phyloP scores from a whole-genome alignment of 2,329 filamentous ascomycete genomes.

The Sclerotinia spermophila region DNA sequence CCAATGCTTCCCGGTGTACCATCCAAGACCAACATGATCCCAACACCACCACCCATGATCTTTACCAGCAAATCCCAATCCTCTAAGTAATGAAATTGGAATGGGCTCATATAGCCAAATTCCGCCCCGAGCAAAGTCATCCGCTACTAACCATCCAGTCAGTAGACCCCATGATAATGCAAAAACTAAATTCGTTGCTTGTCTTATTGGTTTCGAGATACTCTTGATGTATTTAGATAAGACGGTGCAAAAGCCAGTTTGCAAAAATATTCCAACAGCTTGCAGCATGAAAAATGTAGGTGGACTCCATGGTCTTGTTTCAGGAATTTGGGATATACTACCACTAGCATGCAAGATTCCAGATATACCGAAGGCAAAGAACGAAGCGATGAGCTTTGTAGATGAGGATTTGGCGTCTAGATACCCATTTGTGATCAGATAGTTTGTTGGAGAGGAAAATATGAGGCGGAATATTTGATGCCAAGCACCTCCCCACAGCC shows the following conservation, averaged over 20 bases:
- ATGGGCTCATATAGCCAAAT: slow-evolving; percentile 80
- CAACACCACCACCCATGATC: slow-evolving; percentile 68
- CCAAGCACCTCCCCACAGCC: slow-evolving; percentile 86
- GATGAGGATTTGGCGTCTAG: slow-evolving; percentile 38
- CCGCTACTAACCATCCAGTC: slow-evolving; percentile 62
- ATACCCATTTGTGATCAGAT: slow-evolving; percentile 43
- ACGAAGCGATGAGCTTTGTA: slow-evolving; percentile 38
- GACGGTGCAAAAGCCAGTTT: slow-evolving; percentile 44
- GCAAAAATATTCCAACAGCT: slow-evolving; percentile 59
- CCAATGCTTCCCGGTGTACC: slow-evolving; percentile 61
- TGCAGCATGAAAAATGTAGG: slow-evolving; percentile 71
- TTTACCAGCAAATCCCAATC: slow-evolving; percentile 57
- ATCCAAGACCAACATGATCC: slow-evolving; percentile 48
- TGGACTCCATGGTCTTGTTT: slow-evolving; percentile 49
- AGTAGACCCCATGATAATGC: slow-evolving; percentile 63
- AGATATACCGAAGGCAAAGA: slow-evolving; percentile 61
- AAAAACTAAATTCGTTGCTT: slow-evolving; percentile 58
- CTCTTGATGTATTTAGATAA: slow-evolving; percentile 37
- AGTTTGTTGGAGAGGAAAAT: slow-evolving; percentile 58
- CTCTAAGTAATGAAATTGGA: slow-evolving; percentile 69
- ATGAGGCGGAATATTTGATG: slow-evolving; percentile 82
- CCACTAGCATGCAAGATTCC: slow-evolving; percentile 68
- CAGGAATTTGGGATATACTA: slow-evolving; percentile 61
- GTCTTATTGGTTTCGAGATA: slow-evolving; percentile 47
- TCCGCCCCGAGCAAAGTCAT: slow-evolving; percentile 72